phyloP scores from a whole-genome alignment of 2,329 filamentous ascomycete genomes.

The Harringtonia lauricola region DNA sequence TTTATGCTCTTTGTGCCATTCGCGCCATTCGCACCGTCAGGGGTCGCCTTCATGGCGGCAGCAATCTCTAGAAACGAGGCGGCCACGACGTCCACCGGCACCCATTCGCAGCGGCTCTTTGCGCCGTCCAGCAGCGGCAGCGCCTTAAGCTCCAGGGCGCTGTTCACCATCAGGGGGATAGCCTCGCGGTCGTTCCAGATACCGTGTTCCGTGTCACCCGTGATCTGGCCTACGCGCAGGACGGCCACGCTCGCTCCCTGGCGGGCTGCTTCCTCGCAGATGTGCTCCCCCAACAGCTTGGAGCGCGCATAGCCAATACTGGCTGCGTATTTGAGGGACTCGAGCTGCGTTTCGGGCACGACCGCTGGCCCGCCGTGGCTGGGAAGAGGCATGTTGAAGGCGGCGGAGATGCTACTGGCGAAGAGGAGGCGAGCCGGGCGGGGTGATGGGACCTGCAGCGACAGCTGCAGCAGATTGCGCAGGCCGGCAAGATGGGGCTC shows the following conservation, averaged over 20 bases:
- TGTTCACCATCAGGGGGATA: constrained; percentile 39
- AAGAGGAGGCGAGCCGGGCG: constrained; percentile 9
- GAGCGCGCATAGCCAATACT: constrained; percentile 8
- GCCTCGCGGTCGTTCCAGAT: constrained; percentile 41
- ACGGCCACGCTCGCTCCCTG: constrained; percentile 17
- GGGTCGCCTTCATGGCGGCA: background rate
- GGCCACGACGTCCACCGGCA: constrained; percentile 34
- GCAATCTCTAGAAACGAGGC: constrained; percentile 25
- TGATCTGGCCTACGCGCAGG: constrained; percentile 38
- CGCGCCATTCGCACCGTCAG: background rate
- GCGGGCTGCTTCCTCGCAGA: constrained; percentile 8
- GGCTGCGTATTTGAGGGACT: background rate
- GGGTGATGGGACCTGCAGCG: constrained; percentile 7
- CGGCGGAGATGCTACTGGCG: constrained; percentile 10
- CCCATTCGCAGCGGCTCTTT: constrained; percentile 24
- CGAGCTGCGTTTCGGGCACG: constrained; percentile 5
- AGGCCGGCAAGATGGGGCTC: constrained; percentile 30
- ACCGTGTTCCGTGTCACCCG: constrained; percentile 32
- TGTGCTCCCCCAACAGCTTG: constrained; percentile 8
- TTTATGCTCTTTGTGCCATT: constrained; percentile 10
- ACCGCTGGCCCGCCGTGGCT: background rate
- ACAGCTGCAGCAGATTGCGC: constrained; percentile 27
- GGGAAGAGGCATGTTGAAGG: constrained; percentile 5
- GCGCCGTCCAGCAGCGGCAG: constrained; percentile 33
- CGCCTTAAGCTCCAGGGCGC: constrained; percentile 27